Evolutionary conservation across 2,329 filamentous ascomycete species (phyloP).

Genomic region (Colletotrichum euphorbiae): DNA sequence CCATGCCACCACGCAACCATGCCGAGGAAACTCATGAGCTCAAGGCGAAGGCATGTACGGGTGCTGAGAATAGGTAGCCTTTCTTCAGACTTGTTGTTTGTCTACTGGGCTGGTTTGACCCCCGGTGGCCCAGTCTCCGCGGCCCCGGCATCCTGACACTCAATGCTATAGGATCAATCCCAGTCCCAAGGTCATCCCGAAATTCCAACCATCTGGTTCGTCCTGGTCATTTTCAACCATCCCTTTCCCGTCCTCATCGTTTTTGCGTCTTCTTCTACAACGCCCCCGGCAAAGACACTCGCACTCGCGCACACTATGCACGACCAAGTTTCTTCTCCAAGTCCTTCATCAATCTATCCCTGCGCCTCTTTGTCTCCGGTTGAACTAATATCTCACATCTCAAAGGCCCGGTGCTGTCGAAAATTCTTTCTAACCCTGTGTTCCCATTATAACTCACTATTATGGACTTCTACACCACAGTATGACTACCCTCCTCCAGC

Average conservation of each 20-base stretch:
- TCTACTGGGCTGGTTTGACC: too few species aligned
- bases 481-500: neutral
- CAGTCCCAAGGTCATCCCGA: neutral
- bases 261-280: neutral
- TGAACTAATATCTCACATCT: neutral
- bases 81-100: too few species aligned
- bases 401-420: neutral
- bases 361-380: neutral
- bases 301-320: neutral
- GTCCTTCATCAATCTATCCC: neutral
- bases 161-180: conserved; percentile 2
- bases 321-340: neutral
- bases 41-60: too few species aligned
- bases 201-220: conserved; percentile 17
- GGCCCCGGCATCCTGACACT: neutral
- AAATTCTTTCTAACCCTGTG: neutral
- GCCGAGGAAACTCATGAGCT: too few species aligned
- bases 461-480: neutral
- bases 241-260: neutral
- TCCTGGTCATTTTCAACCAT: conserved; percentile 21
- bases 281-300: neutral
- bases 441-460: neutral
- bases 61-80: too few species aligned
- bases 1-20: too few species aligned
- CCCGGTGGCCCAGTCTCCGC: too few species aligned